A percentile compares a stretch with the other conserved stretches of the same genome.
These are phyloP conservation scores for Trichoderma arundinaceum DNA, from an alignment of 2,329 filamentous ascomycete genomes.

Conservation along the genomic window DNA sequence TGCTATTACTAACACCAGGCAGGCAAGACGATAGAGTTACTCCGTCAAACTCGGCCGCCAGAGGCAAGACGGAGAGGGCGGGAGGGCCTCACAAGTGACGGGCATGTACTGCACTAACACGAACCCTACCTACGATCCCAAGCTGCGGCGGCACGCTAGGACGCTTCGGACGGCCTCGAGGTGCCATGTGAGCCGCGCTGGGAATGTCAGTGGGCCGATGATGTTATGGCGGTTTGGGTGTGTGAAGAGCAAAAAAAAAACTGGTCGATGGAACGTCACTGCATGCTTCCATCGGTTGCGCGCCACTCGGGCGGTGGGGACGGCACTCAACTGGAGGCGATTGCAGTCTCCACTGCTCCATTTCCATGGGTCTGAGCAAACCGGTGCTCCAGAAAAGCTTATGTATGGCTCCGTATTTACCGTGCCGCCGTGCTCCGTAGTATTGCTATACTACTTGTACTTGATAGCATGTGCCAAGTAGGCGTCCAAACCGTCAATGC, in stretches of 20 bases:
- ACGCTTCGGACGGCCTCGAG: background rate
- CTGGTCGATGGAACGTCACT: conserved; percentile 38
- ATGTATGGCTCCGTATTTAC: too few species aligned
- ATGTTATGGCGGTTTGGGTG: background rate
- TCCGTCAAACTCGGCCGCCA: background rate
- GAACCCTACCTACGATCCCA: background rate
- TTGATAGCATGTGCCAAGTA: background rate
- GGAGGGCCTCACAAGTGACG: conserved; percentile 8
- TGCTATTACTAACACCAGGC: background rate
- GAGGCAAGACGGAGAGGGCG: background rate
- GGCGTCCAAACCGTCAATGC: background rate
- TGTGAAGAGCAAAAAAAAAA: conserved; percentile 16
- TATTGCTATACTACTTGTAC: too few species aligned
- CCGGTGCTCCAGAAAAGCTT: too few species aligned
- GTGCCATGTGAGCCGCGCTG: conserved; percentile 27
- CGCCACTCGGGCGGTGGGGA: background rate
- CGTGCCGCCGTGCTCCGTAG: too few species aligned
- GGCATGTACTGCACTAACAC: conserved; percentile 29
- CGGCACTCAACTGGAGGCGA: too few species aligned
- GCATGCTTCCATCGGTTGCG: conserved; percentile 31
- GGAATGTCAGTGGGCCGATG: conserved; percentile 20
- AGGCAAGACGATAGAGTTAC: conserved; percentile 11
- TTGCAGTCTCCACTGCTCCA: background rate
- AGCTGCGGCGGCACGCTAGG: conserved; percentile 22
- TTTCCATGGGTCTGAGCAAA: background rate